Evolutionary conservation across 1,284 basidiomycete species (phyloP).

Genomic region (Ganoderma lucidum): DNA sequence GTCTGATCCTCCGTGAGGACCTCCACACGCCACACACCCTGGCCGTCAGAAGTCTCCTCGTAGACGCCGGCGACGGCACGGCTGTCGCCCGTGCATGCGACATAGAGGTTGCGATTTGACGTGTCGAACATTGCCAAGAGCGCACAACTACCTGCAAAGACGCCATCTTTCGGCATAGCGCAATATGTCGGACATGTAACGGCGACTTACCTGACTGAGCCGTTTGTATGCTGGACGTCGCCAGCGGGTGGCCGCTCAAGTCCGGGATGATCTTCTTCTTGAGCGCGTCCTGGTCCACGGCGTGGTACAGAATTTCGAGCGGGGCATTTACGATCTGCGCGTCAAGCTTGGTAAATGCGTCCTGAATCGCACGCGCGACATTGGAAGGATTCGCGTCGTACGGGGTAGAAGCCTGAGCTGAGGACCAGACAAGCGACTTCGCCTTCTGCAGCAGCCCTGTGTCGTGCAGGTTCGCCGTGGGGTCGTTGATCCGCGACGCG

Average conservation of each 20-base stretch:
- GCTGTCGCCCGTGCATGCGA: constrained; percentile 94
- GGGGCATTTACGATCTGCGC: constrained; percentile 82
- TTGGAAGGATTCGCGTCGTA: constrained; percentile 67
- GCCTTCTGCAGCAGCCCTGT: constrained; percentile 48
- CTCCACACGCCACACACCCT: constrained; percentile 86
- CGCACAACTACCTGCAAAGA: constrained; percentile 83
- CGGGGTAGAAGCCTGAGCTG: constrained; percentile 29
- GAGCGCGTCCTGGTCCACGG: constrained; percentile 56
- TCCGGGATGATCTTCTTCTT: constrained; percentile 65
- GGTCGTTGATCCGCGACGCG: constrained; percentile 53
- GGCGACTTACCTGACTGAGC: constrained; percentile 69
- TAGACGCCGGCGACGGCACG: constrained; percentile 96
- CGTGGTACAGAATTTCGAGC: constrained; percentile 72
- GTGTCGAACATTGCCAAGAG: constrained; percentile 88
- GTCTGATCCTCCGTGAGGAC: constrained; percentile 96
- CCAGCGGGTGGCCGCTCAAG: constrained; percentile 75
- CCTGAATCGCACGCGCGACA: constrained; percentile 77
- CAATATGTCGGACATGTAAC: neutral
- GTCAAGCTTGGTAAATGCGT: constrained; percentile 84
- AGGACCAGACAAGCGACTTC: constrained; percentile 53
- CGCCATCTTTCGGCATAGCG: neutral
- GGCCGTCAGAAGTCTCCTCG: constrained; percentile 68
- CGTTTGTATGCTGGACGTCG: constrained; percentile 76
- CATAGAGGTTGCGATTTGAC: constrained; percentile 80
- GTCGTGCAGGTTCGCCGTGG: constrained; percentile 39